These are phyloP conservation scores for Ulmus americana DNA, from an alignment of 331 rosid genomes.

Conservation along the genomic window DNA sequence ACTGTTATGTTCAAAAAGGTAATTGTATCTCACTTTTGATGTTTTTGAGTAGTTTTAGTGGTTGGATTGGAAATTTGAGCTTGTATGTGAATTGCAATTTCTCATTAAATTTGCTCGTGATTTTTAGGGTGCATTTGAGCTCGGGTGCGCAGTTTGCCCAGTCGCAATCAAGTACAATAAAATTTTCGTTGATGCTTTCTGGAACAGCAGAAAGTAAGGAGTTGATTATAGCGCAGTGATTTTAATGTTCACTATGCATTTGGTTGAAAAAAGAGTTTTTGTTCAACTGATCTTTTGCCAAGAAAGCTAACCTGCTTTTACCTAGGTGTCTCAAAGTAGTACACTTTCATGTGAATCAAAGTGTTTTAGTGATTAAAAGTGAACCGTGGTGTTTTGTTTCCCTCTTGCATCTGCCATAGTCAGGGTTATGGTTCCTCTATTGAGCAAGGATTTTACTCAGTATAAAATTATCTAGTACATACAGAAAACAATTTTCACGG, in stretches of 20 bases:
- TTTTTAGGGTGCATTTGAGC: slow-evolving; percentile 94
- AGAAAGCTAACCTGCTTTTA: no score
- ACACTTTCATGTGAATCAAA: neutral
- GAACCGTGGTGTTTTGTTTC: neutral
- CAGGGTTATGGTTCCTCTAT: neutral
- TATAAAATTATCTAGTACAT: neutral
- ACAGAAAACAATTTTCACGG: neutral
- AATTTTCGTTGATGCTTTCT: slow-evolving; percentile 92
- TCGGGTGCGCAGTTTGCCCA: slow-evolving; percentile 90
- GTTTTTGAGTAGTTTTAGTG: neutral
- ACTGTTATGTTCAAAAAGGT: slow-evolving; percentile 98
- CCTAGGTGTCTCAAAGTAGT: no score
- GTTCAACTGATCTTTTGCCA: neutral
- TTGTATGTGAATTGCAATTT: neutral
- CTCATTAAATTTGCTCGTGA: slow-evolving; percentile 21
- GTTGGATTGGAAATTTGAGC: neutral
- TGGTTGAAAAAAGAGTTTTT: neutral
- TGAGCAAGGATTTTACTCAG: neutral
- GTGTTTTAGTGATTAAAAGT: neutral
- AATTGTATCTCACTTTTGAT: slow-evolving; percentile 16
- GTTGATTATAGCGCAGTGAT: slow-evolving; percentile 8
- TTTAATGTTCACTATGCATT: neutral
- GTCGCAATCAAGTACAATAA: slow-evolving; percentile 93
- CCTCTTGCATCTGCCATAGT: neutral
- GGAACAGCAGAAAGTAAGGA: slow-evolving; percentile 97